Evolutionary conservation across 257 asterid species (phyloP).

Genomic region (Parsonsia alboflavescens): DNA sequence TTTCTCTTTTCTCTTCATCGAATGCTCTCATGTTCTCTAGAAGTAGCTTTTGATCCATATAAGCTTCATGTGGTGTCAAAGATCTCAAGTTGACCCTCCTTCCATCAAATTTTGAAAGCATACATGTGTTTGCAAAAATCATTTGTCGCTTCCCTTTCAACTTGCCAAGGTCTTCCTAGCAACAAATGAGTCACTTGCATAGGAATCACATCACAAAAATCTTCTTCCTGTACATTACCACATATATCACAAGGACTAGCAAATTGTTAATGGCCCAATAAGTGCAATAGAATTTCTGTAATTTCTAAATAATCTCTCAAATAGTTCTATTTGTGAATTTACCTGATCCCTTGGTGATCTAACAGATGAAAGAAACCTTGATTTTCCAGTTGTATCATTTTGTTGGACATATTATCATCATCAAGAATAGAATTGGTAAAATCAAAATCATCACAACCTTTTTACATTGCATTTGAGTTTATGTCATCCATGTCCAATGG

Average conservation of each 20-base stretch:
- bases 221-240: too few species aligned
- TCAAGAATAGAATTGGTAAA: conserved; percentile 37
- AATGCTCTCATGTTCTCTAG: too few species aligned
- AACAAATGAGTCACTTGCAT: too few species aligned
- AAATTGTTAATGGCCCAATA: neutral
- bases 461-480: conserved; percentile 37
- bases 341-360: conserved; percentile 58
- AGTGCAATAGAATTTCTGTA: neutral
- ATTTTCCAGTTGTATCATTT: conserved; percentile 36
- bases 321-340: conserved; percentile 8
- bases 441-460: conserved; percentile 15
- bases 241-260: neutral
- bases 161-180: too few species aligned
- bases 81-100: too few species aligned
- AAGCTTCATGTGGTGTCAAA: too few species aligned
- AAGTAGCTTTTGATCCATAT: too few species aligned
- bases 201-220: too few species aligned
- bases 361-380: conserved; percentile 39
- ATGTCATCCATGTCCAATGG: conserved; percentile 38
- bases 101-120: too few species aligned
- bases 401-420: conserved; percentile 57
- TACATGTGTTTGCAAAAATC: too few species aligned
- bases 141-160: too few species aligned
- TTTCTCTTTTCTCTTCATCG: too few species aligned
- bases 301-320: conserved; percentile 1